Conservation (phyloP, 768 basidiomycete species). For the Rhodotorula diobovata region DNA sequence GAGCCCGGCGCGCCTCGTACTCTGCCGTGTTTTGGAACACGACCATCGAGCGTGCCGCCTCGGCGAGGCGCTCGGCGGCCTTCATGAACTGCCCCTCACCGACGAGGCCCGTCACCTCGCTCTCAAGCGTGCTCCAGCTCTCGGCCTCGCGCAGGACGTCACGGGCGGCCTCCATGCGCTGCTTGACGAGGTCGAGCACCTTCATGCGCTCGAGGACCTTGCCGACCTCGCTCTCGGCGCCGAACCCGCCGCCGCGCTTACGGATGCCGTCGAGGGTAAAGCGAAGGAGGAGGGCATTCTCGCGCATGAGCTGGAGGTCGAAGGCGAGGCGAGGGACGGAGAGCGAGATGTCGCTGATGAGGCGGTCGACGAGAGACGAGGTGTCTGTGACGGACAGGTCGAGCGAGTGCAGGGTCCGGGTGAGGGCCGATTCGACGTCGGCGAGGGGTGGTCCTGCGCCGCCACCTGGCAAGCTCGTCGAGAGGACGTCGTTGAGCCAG, state of each 20-base stretch:
- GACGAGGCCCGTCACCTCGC: conserved; percentile 82
- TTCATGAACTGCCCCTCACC: conserved; percentile 72
- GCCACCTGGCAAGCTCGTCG: neutral
- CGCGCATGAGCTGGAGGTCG: conserved; percentile 95
- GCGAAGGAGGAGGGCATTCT: conserved; percentile 75
- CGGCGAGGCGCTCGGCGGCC: conserved; percentile 84
- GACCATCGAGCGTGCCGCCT: conserved; percentile 81
- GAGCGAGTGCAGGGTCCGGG: conserved; percentile 47
- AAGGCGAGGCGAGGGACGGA: conserved; percentile 85
- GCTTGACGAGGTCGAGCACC: conserved; percentile 74
- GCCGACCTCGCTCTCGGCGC: conserved; percentile 56
- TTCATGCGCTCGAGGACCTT: conserved; percentile 70
- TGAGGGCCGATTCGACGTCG: conserved; percentile 25
- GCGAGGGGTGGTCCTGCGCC: neutral
- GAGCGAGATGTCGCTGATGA: conserved; percentile 87
- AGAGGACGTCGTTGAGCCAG: conserved; percentile 36
- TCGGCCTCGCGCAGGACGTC: conserved; percentile 91
- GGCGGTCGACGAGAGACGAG: conserved; percentile 73
- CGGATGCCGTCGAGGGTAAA: conserved; percentile 61
- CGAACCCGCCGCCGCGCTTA: conserved; percentile 47
- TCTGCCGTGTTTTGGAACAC: conserved; percentile 90
- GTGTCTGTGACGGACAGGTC: conserved; percentile 87
- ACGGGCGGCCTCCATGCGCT: conserved; percentile 78
- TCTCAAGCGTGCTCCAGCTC: conserved; percentile 90
- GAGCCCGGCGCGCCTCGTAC: conserved; percentile 74